Percentiles rank a stretch among this genome's conserved stretches.
Conservation (phyloP, 2,329 filamentous ascomycete genomes). For the Orbilia quercus region DNA sequence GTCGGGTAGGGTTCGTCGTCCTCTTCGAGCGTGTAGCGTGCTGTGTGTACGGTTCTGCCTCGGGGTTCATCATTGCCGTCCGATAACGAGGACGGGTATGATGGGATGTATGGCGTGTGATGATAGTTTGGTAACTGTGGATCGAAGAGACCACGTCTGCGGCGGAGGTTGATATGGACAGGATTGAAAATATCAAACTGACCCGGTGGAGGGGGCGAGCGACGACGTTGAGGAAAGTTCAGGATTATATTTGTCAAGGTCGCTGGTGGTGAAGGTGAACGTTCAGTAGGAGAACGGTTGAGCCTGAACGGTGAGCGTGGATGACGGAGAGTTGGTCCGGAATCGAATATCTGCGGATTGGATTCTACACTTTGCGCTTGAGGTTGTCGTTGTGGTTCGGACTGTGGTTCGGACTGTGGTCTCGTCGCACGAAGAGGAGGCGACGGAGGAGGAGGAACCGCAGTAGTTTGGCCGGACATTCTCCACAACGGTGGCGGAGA, state of each 20-base stretch:
- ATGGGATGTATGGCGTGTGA: no score
- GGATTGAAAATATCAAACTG: slow-evolving; percentile 31
- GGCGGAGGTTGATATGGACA: slow-evolving; percentile 7
- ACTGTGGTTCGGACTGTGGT: no score
- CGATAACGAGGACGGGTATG: no score
- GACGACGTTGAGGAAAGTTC: background rate
- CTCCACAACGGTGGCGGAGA: background rate
- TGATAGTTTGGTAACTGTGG: no score
- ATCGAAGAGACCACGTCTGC: background rate
- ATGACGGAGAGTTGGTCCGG: background rate
- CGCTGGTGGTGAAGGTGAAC: background rate
- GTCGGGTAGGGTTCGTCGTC: no score
- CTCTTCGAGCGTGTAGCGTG: no score
- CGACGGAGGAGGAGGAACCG: background rate
- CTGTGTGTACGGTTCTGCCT: no score
- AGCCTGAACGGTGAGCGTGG: background rate
- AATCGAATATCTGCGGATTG: background rate
- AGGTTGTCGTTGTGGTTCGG: background rate
- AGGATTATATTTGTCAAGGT: background rate
- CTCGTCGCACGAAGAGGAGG: no score
- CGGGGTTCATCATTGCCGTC: no score
- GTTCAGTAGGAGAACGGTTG: background rate
- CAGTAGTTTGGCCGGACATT: background rate
- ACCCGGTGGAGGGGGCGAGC: background rate
- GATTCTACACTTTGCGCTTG: no score